A percentile compares a stretch with the other conserved stretches of the same genome.
Evolutionary conservation across 2,329 filamentous ascomycete genomes (phyloP).

Genomic region (Dryadomyces quercus-mongolicae): DNA sequence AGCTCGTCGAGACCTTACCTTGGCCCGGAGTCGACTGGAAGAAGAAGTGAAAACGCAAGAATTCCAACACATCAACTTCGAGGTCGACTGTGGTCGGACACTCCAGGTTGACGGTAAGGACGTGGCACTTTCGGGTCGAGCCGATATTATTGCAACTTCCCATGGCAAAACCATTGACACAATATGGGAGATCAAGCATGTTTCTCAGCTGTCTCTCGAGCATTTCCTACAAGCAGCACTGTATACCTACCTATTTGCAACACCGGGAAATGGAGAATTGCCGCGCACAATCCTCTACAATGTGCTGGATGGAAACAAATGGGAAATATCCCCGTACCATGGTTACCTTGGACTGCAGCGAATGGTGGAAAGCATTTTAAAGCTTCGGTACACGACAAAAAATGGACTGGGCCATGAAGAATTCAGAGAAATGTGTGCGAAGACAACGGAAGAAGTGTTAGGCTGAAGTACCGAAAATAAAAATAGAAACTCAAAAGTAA

Average conservation of each 20-base stretch:
- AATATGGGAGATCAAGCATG: constrained; percentile 2
- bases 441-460: neutral
- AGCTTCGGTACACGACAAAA: neutral
- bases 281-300: constrained; percentile 3
- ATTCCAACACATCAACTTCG: neutral
- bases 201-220: neutral
- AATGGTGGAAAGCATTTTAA: neutral
- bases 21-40: neutral
- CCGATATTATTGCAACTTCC: neutral
- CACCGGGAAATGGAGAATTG: neutral
- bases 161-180: neutral
- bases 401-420: neutral
- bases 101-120: neutral
- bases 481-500: no score
- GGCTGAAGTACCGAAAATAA: neutral
- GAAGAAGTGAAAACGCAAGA: neutral
- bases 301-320: neutral
- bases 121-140: neutral
- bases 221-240: neutral
- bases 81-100: neutral
- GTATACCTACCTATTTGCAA: neutral
- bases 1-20: neutral
- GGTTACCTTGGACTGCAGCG: neutral
- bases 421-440: neutral
- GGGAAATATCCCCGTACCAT: neutral